Evolutionary conservation across 306 rosid species (phyloP), one percentile per base, ranked within the genome.

Genomic region (Cucumis hystrix): DNA sequence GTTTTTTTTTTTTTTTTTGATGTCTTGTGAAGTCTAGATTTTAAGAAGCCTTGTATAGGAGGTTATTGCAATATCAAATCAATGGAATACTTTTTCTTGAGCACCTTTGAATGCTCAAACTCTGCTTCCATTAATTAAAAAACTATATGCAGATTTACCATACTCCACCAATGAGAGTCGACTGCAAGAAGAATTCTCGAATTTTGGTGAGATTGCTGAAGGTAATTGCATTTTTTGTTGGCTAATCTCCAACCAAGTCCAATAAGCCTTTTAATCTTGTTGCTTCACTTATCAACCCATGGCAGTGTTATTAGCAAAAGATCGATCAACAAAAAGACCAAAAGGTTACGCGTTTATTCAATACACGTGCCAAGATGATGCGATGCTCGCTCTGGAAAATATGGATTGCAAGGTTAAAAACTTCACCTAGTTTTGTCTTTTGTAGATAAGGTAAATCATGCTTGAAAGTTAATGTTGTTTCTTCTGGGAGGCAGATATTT

Each of bases 331-430:
- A 0, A 83, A 83, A 81, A 84, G 84, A 78, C 84, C 96, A 1
- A 95, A 85, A 81, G 98, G 98, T 39, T 83, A 64, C 78, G 98
- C 98, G n/a, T 95, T 89, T 79, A 88, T 95, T 83, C 98, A 92
- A 41, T 95, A 87, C 70, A 89, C 90, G 30, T 73, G 82, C 82
- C 97, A 86, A 81, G 93, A 89, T 54, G 96, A 86, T 30, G 97
- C 97, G 21, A 78, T 95, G 91, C 91, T 83, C 66, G 98, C 98
- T 21, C 76, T 92, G 39, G 98, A 95, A 83, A 90, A 78, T 56
- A 95, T 92, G 98, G 98, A 95, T 85, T 70, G 80, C 85, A 88
- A 90, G 98, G 98, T 95, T 83, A 30, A 17, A 43, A 17, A 43
- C 78, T 73, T 62, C 67, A 57, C 39, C 54, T 20, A 47, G 11